Percentiles rank a stretch among this genome's conserved stretches.
These are phyloP conservation scores for Tephrocybe sp. DNA, from an alignment of 768 basidiomycete species.

Conservation along the genomic window DNA sequence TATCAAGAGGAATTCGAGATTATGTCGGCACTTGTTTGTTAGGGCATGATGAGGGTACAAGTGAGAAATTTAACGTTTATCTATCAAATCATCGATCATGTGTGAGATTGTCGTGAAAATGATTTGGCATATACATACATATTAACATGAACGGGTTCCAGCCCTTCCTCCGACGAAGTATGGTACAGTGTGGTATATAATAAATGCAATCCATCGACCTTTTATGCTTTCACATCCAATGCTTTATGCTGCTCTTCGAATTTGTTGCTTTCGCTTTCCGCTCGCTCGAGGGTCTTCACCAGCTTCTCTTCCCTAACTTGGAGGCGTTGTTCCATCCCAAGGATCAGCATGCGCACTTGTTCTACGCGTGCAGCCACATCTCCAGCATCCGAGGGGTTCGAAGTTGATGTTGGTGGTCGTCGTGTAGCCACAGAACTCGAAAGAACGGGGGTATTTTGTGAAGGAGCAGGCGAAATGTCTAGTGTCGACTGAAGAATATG, in stretches of 20 bases:
- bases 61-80: too few relatives aligned
- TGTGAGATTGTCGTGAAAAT: too few relatives aligned
- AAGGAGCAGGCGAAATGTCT: conserved; percentile 28
- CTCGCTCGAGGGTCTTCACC: conserved; percentile 16
- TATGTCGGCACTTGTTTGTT: too few relatives aligned
- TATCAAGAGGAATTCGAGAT: too few relatives aligned
- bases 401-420: conserved; percentile 17
- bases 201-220: too few relatives aligned
- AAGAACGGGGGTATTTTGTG: conserved; percentile 19
- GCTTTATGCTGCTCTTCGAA: conserved; percentile 16
- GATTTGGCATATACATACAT: too few relatives aligned
- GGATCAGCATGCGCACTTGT: conserved; percentile 20
- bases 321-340: conserved; percentile 23
- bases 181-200: too few relatives aligned
- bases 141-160: too few relatives aligned
- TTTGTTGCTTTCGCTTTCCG: conserved; percentile 14
- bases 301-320: conserved; percentile 21
- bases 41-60: too few relatives aligned
- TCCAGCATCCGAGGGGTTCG: conserved; percentile 5
- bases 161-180: too few relatives aligned
- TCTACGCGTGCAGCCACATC: conserved; percentile 14
- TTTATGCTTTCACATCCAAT: too few relatives aligned
- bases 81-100: too few relatives aligned
- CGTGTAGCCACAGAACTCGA: conserved; percentile 35
- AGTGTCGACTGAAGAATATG: conserved; percentile 25